Evolutionary conservation across 805 yeast genomes (phyloP), one percentile per base, ranked within the genome.

Genomic region (Metschnikowia drakensbergensis): DNA sequence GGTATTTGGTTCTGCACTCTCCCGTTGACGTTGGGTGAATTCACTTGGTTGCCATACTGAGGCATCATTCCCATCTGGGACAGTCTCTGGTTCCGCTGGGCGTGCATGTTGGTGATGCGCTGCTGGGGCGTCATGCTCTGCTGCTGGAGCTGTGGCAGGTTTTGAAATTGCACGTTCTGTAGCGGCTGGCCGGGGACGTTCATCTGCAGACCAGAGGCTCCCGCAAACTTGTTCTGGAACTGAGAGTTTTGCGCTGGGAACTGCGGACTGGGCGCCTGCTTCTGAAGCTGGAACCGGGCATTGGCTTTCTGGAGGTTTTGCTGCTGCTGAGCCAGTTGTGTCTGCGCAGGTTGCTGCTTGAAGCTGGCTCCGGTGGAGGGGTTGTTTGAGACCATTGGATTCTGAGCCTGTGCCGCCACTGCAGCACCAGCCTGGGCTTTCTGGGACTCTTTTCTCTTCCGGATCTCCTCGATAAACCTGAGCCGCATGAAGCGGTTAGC

Each of bases 391-490:
- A 39, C 34, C 41, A 37, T 38, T 2, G 50, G 28, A 26, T 36
- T 33, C n/a, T 49, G 58, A 3, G 71, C 59, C 49, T 68, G 75
- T 5, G 68, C 66, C n/a, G 70, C 72, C 25, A 67, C 67, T 6
- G 67, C 66, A 2, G 75, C 74, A 35, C 71, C 76, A 36, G 69
- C 71, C 49, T 65, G 73, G 1, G 65, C 69, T 53, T 68, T 69
- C 43, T 73, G 75, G 5, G 72, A 64, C 53, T 72, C 75, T 59
- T 81, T 79, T 62, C 86, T 80, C 41, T 86, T 74, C 47, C 96
- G 75, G 68, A 87, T 82, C 66, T 86, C 94, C 64, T 92, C 98
- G 50, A 92, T 86, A 59, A 91, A 89, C 54, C 96, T 77, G 45
- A 92, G 71, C 54, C 98, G 80, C 76, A 88, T 81, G 65, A 94